Percentiles rank a stretch among this genome's conserved stretches.
Evolutionary conservation across 176 grass and related monocot genomes (phyloP).

Genomic region (Eleusine coracana): DNA sequence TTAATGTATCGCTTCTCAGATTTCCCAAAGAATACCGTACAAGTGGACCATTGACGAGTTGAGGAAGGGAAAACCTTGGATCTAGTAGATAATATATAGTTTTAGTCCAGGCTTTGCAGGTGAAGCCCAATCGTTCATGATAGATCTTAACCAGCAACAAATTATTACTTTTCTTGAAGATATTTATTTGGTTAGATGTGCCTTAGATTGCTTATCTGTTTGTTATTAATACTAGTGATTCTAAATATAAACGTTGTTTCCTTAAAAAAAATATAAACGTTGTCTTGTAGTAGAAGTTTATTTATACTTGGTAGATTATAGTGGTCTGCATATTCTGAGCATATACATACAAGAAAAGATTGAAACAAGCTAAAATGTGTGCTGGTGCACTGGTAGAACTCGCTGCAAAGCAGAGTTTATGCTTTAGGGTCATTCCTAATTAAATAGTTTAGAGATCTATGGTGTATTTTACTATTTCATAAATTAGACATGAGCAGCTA

Average conservation of each 20-base stretch:
- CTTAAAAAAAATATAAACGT: neutral
- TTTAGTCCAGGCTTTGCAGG: slow-evolving; percentile 47
- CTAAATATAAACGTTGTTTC: neutral
- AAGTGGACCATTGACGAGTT: slow-evolving; percentile 25
- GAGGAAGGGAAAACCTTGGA: slow-evolving; percentile 47
- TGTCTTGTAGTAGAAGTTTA: neutral
- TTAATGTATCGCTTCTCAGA: slow-evolving; percentile 29
- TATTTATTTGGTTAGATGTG: neutral
- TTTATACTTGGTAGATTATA: neutral
- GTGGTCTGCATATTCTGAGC: neutral
- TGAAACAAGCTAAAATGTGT: too few relatives aligned
- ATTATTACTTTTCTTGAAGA: slow-evolving; percentile 22
- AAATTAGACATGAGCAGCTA: neutral
- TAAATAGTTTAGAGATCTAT: too few relatives aligned
- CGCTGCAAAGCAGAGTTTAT: too few relatives aligned
- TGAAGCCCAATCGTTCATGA: slow-evolving; percentile 37
- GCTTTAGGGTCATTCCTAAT: too few relatives aligned
- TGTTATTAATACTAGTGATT: neutral
- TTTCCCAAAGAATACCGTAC: slow-evolving; percentile 32
- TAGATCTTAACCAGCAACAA: slow-evolving; percentile 20
- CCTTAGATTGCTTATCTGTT: slow-evolving; percentile 20
- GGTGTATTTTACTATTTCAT: neutral
- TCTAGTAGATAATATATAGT: slow-evolving; percentile 52
- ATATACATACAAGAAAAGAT: neutral
- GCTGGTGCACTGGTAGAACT: too few relatives aligned